Base-by-base conservation (phyloP, 2,329 filamentous ascomycete species). In the Trichothecium roseum region DNA sequence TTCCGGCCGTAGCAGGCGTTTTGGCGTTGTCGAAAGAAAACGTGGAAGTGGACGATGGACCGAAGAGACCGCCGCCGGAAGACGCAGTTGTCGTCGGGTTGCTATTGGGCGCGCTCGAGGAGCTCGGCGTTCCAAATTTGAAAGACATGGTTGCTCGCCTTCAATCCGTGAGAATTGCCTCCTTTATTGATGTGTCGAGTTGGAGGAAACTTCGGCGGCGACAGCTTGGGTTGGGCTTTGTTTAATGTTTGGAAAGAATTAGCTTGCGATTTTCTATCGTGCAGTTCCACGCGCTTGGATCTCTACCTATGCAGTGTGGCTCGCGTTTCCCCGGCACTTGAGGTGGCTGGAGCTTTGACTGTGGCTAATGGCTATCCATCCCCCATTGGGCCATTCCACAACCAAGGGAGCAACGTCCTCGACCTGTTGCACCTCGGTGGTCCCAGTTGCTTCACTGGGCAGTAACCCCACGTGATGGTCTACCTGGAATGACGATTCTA, bases 21-120 rank as follows among this genome's bases (percentile, higher is more conserved):
- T 46, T 48, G 17, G 47, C 20, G 15, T 43, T 47, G 26, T 58
- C 59, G 40, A 72, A 72, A 8, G 59, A 58, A 47, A 70, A 68
- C 8, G 44, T 40, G 17, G 63, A 45, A 17, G 55, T 43, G 28
- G 36, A 30, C 36, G 45, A 49, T 38, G 42, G 42, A 30, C 63
- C 63, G 45, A 71, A 69, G 8, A 68, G 44, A 15, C 53, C 47
- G 12, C 57, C 57, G 5, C 57, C 46, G 33, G 66, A 57, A 15
- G 59, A 60, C 38, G 62, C 59, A 47, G 59, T 52, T 16, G 49
- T 54, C 8, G 53, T 54, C 7, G 53, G 40, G 38, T 48, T 57
- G 41, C 48, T 48, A 34, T 49, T 42, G 14, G 53, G 42, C 34
- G 51, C 55, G 45, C 49, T 42, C 41, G 56, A 57, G 26, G 55